A percentile compares a stretch with the other conserved stretches of the same genome.
These are phyloP conservation scores for Leccinum huronense DNA, from an alignment of 1,284 basidiomycete genomes.

Conservation along the genomic window DNA sequence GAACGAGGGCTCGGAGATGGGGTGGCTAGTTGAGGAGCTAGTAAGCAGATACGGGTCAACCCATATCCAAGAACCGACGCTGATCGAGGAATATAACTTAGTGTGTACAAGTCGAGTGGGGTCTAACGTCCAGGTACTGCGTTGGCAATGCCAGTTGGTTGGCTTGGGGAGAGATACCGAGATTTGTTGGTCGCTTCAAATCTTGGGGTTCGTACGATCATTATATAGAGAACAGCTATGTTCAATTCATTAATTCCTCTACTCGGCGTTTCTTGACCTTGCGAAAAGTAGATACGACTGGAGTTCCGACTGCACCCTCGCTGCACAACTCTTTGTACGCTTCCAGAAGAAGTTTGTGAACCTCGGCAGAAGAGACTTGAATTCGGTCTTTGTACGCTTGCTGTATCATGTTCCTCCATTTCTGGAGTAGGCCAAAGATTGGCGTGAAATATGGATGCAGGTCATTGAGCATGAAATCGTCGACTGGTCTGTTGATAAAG, in stretches of 20 bases:
- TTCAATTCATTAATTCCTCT: neutral
- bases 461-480: neutral
- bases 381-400: neutral
- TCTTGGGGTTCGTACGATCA: neutral
- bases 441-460: neutral
- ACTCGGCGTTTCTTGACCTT: neutral
- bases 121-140: no score
- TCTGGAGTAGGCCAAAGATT: neutral
- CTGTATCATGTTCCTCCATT: neutral
- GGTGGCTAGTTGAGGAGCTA: no score
- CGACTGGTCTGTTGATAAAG: neutral
- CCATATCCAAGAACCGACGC: no score
- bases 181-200: no score
- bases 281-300: neutral
- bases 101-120: no score
- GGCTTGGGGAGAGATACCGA: no score
- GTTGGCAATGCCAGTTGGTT: no score
- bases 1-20: conserved; percentile 34
- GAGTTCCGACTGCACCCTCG: neutral
- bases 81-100: no score
- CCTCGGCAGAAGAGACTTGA: neutral
- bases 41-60: no score
- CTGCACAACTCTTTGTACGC: neutral
- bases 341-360: neutral
- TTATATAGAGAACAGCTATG: neutral